These are phyloP conservation scores for Bauhinia variegata DNA, from an alignment of 306 rosid species.

Conservation along the genomic window DNA sequence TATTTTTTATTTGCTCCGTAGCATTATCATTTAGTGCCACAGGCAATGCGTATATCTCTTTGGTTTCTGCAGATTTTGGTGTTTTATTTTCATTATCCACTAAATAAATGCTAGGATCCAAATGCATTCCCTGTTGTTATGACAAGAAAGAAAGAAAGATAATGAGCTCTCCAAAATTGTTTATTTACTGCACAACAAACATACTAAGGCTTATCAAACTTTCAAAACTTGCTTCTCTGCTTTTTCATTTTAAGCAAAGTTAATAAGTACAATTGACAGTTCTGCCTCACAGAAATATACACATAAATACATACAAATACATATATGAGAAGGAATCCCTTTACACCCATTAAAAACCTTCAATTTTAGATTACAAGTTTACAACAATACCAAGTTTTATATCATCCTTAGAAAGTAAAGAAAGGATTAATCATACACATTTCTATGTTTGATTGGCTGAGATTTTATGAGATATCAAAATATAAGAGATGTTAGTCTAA, in stretches of 20 bases:
- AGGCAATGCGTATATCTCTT: slow-evolving; percentile 48
- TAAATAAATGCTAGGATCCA: slow-evolving; percentile 97
- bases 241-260: neutral
- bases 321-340: too few species aligned
- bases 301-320: too few species aligned
- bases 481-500: neutral
- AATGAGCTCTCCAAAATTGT: neutral
- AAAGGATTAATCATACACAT: neutral
- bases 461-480: neutral
- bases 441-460: neutral
- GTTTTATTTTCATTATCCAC: slow-evolving; percentile 85
- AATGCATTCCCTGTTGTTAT: slow-evolving; percentile 79
- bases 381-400: too few species aligned
- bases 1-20: slow-evolving; percentile 41
- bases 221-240: neutral
- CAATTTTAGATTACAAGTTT: too few species aligned
- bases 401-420: too few species aligned
- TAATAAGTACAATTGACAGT: neutral
- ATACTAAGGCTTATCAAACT: slow-evolving; percentile 13
- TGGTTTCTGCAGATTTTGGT: slow-evolving; percentile 43
- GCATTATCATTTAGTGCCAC: slow-evolving; percentile 48
- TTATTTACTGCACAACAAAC: neutral
- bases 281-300: neutral
- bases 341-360: too few species aligned
- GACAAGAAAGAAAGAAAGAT: slow-evolving; percentile 11